phyloP scores from a whole-genome alignment of 768 basidiomycete genomes.

The Neoboletus magnificus region DNA sequence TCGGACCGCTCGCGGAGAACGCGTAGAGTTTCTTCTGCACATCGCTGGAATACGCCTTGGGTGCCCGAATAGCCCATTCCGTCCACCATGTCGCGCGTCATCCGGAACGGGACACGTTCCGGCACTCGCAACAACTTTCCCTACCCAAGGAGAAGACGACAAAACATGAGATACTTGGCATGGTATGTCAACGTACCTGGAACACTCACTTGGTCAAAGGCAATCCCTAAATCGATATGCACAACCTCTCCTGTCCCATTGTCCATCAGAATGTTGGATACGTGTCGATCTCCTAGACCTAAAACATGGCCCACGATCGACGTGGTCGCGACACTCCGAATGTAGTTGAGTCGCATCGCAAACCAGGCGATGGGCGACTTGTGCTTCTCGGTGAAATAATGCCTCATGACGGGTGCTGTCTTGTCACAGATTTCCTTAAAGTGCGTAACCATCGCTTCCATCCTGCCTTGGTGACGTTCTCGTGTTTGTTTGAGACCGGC shows the following conservation, averaged over 20 bases:
- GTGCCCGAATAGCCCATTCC: constrained; percentile 89
- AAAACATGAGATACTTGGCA: neutral
- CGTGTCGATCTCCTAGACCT: constrained; percentile 91
- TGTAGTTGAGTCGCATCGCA: constrained; percentile 82
- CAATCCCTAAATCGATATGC: constrained; percentile 95
- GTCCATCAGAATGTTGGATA: constrained; percentile 90
- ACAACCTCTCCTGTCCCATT: constrained; percentile 79
- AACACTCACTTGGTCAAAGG: constrained; percentile 79
- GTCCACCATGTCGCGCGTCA: constrained; percentile 92
- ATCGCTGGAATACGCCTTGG: constrained; percentile 91
- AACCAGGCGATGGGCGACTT: constrained; percentile 92
- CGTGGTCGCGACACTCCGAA: constrained; percentile 88
- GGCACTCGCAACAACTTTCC: constrained; percentile 77
- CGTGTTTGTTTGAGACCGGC: constrained; percentile 32
- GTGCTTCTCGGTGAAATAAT: constrained; percentile 90
- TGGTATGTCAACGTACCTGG: neutral
- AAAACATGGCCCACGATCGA: constrained; percentile 93
- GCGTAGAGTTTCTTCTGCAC: constrained; percentile 90
- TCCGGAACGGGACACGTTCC: constrained; percentile 90
- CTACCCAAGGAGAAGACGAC: constrained; percentile 35
- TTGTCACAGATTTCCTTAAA: constrained; percentile 39
- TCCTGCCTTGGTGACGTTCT: constrained; percentile 27
- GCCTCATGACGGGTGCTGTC: constrained; percentile 86
- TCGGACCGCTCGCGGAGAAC: constrained; percentile 84
- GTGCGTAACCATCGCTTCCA: constrained; percentile 31